Evolutionary conservation across 768 basidiomycete genomes (phyloP), one percentile per base, ranked within the genome.

Genomic region (Cyclocybe aegerita): DNA sequence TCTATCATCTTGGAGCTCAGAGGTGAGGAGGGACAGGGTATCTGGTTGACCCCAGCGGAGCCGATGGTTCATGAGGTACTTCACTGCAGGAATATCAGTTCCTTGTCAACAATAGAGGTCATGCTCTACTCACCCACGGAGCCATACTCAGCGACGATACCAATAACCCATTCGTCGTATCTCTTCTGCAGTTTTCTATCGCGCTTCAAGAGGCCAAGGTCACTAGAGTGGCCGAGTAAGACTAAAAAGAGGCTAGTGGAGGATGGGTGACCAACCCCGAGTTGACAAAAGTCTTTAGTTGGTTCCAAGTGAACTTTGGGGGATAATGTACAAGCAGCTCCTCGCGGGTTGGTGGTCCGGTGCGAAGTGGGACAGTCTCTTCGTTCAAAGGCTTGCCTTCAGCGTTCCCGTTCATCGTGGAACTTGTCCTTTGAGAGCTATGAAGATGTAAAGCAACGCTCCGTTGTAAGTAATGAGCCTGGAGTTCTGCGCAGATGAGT

Each of bases 11-110:
- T 79, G 75, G n/a, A 87, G 63, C 2, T 70, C 63, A 4, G 86
- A 86, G 9, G 68, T 70, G 34, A 89, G 69, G n/a, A 84, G 65
- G 0, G 86, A 83, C 23, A 83, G 69, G 0, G 74, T 76, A 61
- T 91, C 89, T 0, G 76, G 78, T 55, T 81, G 76, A 1, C 87
- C 88, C 91, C 91, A 93, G 54, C 80, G 86, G 49, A 93, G 66
- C 15, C 90, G 80, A 59, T 83, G 67, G 52, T 78, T 79, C 41
- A 80, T 56, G n/a, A 93, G 75, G 56, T 88, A 93, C 49, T 83
- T 80, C n/a, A 79, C 90, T 91, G 56, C n/a, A 17, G 34, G 43
- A 44, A 35, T 40, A 38, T 23, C 23, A 23, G 23, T 23, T 1
- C 23, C 23, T 23, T 23, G 1, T 23, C 23, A 5, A 23, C 2